Conservation (phyloP, 2,329 filamentous ascomycete genomes). For the Xylaria sp. region DNA sequence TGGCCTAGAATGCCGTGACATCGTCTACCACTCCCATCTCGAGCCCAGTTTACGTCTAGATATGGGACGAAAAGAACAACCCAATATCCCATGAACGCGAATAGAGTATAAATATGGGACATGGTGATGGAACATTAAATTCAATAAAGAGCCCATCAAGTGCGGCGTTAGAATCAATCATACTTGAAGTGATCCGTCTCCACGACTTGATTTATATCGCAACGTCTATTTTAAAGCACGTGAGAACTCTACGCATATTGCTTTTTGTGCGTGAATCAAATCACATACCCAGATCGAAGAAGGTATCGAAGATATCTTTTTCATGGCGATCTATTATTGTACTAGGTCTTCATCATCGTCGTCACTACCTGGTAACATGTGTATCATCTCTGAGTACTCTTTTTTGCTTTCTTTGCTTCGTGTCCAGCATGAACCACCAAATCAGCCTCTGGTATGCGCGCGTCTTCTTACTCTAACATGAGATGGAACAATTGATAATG, state of each 20-base stretch:
- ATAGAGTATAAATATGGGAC: constrained; percentile 17
- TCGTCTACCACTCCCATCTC: not conserved
- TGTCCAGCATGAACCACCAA: constrained; percentile 13
- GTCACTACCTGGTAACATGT: constrained; percentile 29
- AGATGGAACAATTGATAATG: constrained; percentile 15
- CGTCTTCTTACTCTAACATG: constrained; percentile 25
- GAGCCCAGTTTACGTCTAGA: constrained; percentile 3
- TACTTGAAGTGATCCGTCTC: not conserved
- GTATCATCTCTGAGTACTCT: constrained; percentile 18
- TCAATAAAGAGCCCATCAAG: not conserved
- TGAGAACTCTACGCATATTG: not conserved
- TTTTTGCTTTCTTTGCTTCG: constrained; percentile 15
- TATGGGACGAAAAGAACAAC: not conserved
- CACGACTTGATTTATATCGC: not conserved
- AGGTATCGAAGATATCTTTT: constrained; percentile 4
- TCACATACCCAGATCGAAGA: not conserved
- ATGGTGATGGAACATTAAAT: constrained; percentile 27
- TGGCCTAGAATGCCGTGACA: constrained; percentile 1
- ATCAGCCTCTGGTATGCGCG: constrained; percentile 14
- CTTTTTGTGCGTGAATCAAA: not conserved
- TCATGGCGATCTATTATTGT: constrained; percentile 34
- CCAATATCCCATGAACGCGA: constrained; percentile 5
- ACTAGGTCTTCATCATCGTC: constrained; percentile 24
- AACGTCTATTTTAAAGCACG: not conserved
- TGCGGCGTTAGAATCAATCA: not conserved